These are phyloP conservation scores for Cryptomeria japonica DNA, from an alignment of 75 land plant genomes.

Conservation along the genomic window DNA sequence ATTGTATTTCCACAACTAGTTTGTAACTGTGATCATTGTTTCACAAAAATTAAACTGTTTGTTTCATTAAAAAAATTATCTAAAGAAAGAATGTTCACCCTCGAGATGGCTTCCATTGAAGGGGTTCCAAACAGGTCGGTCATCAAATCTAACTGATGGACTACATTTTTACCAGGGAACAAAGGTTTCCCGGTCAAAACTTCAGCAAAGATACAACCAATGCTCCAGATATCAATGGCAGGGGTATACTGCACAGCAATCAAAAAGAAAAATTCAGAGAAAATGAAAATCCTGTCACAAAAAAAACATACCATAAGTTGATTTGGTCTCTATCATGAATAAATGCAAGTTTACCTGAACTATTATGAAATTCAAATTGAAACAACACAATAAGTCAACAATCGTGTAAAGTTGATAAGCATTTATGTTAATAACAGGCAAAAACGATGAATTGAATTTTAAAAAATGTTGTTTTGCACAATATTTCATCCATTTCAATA, in stretches of 20 bases:
- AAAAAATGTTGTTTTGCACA: neutral
- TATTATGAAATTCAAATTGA: neutral
- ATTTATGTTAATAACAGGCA: neutral
- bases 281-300: neutral
- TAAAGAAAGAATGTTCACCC: constrained; percentile 40
- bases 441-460: neutral
- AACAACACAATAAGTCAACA: neutral
- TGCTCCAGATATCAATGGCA: constrained; percentile 53
- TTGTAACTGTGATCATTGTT: neutral
- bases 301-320: neutral
- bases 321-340: neutral
- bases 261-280: neutral
- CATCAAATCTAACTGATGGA: constrained; percentile 89
- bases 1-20: neutral
- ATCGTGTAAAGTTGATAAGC: neutral
- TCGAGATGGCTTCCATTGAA: constrained; percentile 66
- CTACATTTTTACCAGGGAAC: constrained; percentile 95
- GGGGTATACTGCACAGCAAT: constrained; percentile 22
- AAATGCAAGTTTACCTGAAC: constrained; percentile 2
- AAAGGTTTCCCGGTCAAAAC: constrained; percentile 55
- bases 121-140: constrained; percentile 92
- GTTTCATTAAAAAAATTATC: constrained; percentile 23
- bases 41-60: constrained; percentile 29
- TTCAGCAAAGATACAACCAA: constrained; percentile 52
- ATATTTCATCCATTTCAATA: neutral